Base-by-base conservation (phyloP, 192 early-diverging fungal genomes). In the Kickxella alabastrina region DNA sequence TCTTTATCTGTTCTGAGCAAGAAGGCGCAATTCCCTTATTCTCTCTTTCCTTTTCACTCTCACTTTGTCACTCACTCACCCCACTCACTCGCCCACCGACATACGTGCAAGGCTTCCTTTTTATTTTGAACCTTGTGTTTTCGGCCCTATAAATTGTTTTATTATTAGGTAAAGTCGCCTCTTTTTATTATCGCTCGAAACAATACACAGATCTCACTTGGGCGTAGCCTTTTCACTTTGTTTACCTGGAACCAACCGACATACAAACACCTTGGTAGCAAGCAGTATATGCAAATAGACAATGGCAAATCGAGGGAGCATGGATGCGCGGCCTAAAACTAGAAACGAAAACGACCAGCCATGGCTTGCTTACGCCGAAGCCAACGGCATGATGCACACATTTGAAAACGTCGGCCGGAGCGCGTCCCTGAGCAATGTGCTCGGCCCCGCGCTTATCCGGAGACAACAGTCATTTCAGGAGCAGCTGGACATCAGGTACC, bases 301-400 rank as follows among this genome's bases (percentile, higher is more conserved):
- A 22, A 75, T 75, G 61, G 48, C 60, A 10, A 65, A 57, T 19
- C 71, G 59, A 13, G 45, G 26, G 38, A 62, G 56, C 39, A 62
- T 59, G 52, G 65, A 67, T 26, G 47, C 65, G 19, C 52, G 41
- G 15, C 52, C 65, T 6, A 40, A 54, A 12, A 29, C 29, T 48
- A 32, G 43, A n/a, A 42, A 43, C 36, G 37, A 46, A 19, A 48
- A 35, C 49, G 47, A 59, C 34, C 72, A 66, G 60, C 72, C 72
- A 17, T 75, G 72, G 72, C 72, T 75, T 10, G 49, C 65, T 2
- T 75, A 68, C 44, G 65, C 72, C 21, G 57, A 64, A 22, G 60
- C 72, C 36, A 49, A 75, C 41, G 63, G 59, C 14, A 66, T 77
- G 63, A 77, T 77, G 74, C 74, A 77, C 24, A 77, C 74, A 18